Conservation (phyloP, 345 rosid species). For the Raphanus sativus region DNA sequence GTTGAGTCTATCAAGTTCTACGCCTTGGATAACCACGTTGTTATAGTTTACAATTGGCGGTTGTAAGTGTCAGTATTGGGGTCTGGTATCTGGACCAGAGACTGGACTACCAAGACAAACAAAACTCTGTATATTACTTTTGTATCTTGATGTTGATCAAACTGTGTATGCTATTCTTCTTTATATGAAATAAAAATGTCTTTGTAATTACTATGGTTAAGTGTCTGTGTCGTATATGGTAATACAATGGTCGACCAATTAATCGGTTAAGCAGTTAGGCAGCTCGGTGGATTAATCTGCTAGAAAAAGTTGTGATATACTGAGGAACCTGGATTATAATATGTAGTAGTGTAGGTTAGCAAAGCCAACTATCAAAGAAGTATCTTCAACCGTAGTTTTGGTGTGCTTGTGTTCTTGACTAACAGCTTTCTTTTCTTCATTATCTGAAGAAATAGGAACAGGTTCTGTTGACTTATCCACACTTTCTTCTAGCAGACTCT, state of each 20-base stretch:
- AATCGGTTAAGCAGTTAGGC: not conserved
- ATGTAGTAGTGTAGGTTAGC: no score
- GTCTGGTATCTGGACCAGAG: constrained; percentile 3
- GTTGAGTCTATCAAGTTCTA: constrained; percentile 10
- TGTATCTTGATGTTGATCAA: constrained; percentile 11
- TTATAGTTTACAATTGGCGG: constrained; percentile 9
- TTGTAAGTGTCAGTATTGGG: constrained; percentile 11
- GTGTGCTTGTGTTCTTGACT: no score
- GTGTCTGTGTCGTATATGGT: no score
- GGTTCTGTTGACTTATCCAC: no score
- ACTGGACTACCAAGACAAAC: constrained; percentile 4
- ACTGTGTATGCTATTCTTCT: constrained; percentile 16
- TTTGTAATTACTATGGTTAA: constrained; percentile 12
- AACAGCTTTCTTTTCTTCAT: no score
- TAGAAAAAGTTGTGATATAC: not conserved
- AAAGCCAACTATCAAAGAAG: no score
- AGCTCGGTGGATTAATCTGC: not conserved
- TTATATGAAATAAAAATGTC: not conserved
- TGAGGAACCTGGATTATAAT: not conserved
- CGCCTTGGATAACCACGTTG: not conserved
- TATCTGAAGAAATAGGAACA: no score
- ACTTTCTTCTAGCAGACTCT: no score
- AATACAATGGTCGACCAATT: not conserved
- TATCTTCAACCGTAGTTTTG: no score
- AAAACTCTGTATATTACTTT: constrained; percentile 24